Base-by-base conservation (phyloP, 2,329 filamentous ascomycete genomes). In the Alternaria viburni region DNA sequence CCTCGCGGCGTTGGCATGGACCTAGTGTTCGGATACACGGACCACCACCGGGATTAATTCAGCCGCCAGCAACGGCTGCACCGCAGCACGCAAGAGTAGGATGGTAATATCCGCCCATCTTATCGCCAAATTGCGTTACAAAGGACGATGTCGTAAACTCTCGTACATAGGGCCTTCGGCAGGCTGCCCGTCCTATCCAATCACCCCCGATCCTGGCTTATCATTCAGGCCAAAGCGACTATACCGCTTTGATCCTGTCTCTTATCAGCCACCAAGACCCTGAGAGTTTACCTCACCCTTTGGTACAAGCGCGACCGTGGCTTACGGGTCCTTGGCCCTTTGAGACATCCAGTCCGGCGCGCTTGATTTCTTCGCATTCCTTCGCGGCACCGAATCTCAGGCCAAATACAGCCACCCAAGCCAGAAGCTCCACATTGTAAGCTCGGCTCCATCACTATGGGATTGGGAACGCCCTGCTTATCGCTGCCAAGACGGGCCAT, bases 401-500 rank as follows among this genome's bases (percentile, higher is more conserved):
- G 54, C 54, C 61, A 63, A 57, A 65, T 62, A 25, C 19, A 50
- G 59, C 57, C 26, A 51, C 36, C 49, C 25, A 50, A 44, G 49
- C 55, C 59, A 55, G 46, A 56, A 54, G 54, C 64, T 64, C 57
- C 56, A 57, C 57, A 59, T 58, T 21, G 13, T 54, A 56, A 25
- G 54, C 59, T 63, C 61, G 64, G 66, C 62, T 59, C 60, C 36
- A 59, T 45, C 58, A 63, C 59, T 54, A 64, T 63, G 62, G 69
- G 57, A 63, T 36, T 17, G 41, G 32, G 28, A 13, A 54, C 36
- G 6, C 28, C 55, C 49, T 64, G 61, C 74, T 77, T 77, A 77
- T 77, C 74, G 72, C 69, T 73, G 74, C 74, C 74, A 76, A 77
- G 74, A 25, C 57, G 61, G 67, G 41, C 59, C 50, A 32, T 65